phyloP scores from a whole-genome alignment of 2,329 filamentous ascomycete genomes.

The Diaporthe sp. region DNA sequence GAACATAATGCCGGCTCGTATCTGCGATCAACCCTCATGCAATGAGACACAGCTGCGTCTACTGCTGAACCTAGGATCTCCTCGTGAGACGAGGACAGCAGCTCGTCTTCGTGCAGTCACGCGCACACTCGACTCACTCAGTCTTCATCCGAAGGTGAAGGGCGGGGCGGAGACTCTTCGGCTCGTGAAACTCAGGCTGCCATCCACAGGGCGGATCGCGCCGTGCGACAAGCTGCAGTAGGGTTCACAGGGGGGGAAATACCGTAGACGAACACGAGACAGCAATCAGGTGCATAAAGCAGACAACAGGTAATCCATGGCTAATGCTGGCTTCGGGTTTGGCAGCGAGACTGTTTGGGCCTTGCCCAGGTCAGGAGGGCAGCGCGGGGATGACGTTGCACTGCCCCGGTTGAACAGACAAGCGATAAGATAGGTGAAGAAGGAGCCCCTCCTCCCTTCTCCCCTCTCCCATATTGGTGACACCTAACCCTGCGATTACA shows the following conservation, averaged over 20 bases:
- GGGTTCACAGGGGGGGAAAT: not conserved
- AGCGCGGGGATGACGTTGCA: conserved; percentile 18
- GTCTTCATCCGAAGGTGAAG: not conserved
- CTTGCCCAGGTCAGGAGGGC: not conserved
- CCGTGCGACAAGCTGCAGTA: conserved; percentile 9
- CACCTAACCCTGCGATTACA: not conserved
- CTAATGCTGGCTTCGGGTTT: conserved; percentile 12
- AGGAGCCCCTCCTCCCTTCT: not conserved
- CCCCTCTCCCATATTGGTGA: no score
- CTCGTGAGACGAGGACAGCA: not conserved
- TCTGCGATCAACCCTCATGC: not conserved
- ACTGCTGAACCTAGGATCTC: not conserved
- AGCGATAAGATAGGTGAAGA: conserved; percentile 12
- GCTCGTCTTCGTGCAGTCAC: not conserved
- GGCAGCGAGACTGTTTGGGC: not conserved
- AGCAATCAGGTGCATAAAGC: conserved; percentile 8
- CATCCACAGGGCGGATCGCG: conserved; percentile 7
- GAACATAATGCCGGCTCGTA: conserved; percentile 31
- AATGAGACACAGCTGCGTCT: not conserved
- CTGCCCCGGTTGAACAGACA: not conserved
- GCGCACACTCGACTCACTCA: not conserved
- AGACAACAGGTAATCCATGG: conserved; percentile 6
- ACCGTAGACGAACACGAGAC: not conserved
- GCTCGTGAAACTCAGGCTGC: conserved; percentile 23
- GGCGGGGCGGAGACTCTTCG: not conserved